A percentile compares a stretch with the other conserved stretches of the same genome.
These are phyloP conservation scores for Delitschia confertaspora DNA, from an alignment of 495 filamentous ascomycete species.

Conservation along the genomic window DNA sequence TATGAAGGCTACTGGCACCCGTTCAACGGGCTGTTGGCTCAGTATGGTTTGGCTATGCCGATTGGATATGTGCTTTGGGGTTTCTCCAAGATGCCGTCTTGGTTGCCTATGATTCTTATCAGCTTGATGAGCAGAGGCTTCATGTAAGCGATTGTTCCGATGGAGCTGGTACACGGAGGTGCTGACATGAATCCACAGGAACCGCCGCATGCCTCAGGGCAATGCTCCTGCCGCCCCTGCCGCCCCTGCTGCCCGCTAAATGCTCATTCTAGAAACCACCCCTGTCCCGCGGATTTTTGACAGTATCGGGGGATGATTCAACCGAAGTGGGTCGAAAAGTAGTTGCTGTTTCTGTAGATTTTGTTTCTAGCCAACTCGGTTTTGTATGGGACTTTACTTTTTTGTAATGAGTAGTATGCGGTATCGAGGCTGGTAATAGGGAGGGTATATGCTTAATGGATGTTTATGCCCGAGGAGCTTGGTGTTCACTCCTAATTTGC, in stretches of 20 bases:
- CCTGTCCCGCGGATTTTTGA: too few relatives aligned
- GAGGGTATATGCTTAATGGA: too few relatives aligned
- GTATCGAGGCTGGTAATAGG: too few relatives aligned
- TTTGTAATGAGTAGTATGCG: too few relatives aligned
- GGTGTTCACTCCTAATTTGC: too few relatives aligned
- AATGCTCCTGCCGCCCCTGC: neutral
- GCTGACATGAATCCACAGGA: slow-evolving; percentile 16
- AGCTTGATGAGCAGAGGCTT: slow-evolving; percentile 71
- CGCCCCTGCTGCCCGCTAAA: neutral
- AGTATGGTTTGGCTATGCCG: slow-evolving; percentile 54
- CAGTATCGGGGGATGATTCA: too few relatives aligned
- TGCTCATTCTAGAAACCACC: too few relatives aligned
- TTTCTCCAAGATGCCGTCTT: slow-evolving; percentile 52
- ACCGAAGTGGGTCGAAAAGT: too few relatives aligned
- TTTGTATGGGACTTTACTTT: too few relatives aligned
- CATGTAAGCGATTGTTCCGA: slow-evolving; percentile 55
- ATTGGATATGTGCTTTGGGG: slow-evolving; percentile 60
- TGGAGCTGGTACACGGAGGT: neutral
- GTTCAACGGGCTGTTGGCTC: slow-evolving; percentile 61
- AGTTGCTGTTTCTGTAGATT: too few relatives aligned
- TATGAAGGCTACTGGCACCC: slow-evolving; percentile 76
- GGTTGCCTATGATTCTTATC: slow-evolving; percentile 72
- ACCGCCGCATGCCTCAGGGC: slow-evolving; percentile 5
- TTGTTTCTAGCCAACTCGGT: too few relatives aligned
- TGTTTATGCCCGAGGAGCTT: too few relatives aligned